A percentile compares a stretch with the other conserved stretches of the same genome.
These are phyloP conservation scores for Zea mays DNA, from an alignment of 176 grass and related monocot species.

Conservation along the genomic window DNA sequence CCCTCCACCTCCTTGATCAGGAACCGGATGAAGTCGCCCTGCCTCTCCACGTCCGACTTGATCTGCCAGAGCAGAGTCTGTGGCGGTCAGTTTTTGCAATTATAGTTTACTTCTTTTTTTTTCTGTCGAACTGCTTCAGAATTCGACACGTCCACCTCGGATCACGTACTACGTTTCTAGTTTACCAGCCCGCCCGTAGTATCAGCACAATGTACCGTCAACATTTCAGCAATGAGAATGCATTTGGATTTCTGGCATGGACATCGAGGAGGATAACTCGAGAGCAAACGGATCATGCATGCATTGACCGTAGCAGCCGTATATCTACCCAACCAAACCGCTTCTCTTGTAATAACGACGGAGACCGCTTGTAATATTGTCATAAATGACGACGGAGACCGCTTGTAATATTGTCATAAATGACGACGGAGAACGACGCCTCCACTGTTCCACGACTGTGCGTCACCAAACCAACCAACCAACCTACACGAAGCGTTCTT, in stretches of 20 bases:
- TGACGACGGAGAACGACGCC: conserved; percentile 30
- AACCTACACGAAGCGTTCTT: background rate
- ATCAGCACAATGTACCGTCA: too few species aligned
- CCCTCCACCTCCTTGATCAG: conserved; percentile 84
- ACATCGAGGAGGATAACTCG: background rate
- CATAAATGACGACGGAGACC: conserved; percentile 25
- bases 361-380: conserved; percentile 21
- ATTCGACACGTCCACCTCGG: conserved; percentile 8
- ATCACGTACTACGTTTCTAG: background rate
- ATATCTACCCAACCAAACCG: conserved; percentile 32
- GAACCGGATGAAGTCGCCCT: conserved; percentile 83
- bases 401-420: conserved; percentile 30
- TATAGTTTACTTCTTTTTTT: background rate
- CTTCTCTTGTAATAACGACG: background rate
- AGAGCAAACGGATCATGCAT: background rate
- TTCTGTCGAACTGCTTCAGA: background rate
- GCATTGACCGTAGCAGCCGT: background rate
- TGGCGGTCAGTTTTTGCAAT: too few species aligned
- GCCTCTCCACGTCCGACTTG: conserved; percentile 84
- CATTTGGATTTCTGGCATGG: too few species aligned
- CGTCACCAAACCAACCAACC: conserved; percentile 1
- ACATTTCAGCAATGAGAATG: too few species aligned
- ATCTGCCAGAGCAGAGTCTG: conserved; percentile 49
- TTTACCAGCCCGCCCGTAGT: too few species aligned
- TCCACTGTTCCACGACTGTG: background rate